Conservation (phyloP, 1,284 basidiomycete species). For the Omphalotus olearius region DNA sequence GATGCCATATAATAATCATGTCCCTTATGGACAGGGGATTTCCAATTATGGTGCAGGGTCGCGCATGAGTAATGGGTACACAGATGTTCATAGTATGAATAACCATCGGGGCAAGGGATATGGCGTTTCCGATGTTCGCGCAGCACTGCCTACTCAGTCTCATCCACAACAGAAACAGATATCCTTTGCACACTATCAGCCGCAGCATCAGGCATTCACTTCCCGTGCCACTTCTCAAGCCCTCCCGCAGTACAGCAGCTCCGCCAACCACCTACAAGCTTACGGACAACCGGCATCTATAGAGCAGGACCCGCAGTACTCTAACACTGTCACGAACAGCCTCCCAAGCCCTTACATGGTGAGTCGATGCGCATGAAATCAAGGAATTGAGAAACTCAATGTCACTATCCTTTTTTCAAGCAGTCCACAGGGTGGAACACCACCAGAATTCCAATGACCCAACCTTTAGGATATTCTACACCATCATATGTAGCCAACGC, state of each 20-base stretch:
- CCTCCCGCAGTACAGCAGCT: background rate
- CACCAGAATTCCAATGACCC: background rate
- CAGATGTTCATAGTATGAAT: background rate
- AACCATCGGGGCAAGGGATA: slow-evolving; percentile 1
- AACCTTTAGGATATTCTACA: background rate
- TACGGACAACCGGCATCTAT: slow-evolving; percentile 11
- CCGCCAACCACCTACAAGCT: slow-evolving; percentile 7
- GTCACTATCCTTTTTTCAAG: background rate
- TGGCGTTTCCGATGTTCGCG: slow-evolving; percentile 9
- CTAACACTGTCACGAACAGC: background rate
- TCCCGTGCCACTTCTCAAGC: slow-evolving; percentile 13
- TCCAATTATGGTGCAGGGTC: background rate
- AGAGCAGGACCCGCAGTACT: slow-evolving; percentile 1
- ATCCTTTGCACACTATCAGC: slow-evolving; percentile 51
- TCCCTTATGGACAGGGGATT: slow-evolving; percentile 7
- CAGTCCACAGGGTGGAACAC: slow-evolving; percentile 6
- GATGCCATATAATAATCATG: slow-evolving; percentile 6
- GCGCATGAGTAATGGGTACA: slow-evolving; percentile 4
- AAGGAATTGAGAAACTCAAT: too few species aligned
- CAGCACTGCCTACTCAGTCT: slow-evolving; percentile 3
- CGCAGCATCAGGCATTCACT: slow-evolving; percentile 40
- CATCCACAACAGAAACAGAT: slow-evolving; percentile 11
- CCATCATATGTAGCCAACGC: slow-evolving; percentile 3
- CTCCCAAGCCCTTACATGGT: background rate
- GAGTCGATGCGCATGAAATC: background rate